Percentiles rank a stretch among this genome's conserved stretches.
These are phyloP conservation scores for Moricandia moricandioides DNA, from an alignment of 345 rosid species.

Conservation along the genomic window DNA sequence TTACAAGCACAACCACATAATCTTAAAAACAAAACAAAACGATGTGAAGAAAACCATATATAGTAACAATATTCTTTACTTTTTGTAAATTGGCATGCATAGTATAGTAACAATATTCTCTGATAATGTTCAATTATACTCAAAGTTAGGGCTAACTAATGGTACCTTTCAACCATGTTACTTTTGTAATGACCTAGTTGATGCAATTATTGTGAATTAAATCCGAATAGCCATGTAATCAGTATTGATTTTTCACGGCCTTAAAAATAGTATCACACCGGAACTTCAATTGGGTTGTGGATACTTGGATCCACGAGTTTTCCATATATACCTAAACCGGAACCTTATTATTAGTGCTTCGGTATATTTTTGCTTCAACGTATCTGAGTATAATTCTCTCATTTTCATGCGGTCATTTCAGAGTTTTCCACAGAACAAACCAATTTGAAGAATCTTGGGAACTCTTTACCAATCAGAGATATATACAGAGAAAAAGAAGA, in stretches of 20 bases:
- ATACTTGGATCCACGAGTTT: background rate
- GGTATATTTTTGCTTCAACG: conserved; percentile 6
- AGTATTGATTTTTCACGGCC: background rate
- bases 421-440: conserved; percentile 26
- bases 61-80: background rate
- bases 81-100: too few species aligned
- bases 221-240: conserved; percentile 6
- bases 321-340: background rate
- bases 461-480: conserved; percentile 35
- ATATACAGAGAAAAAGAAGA: conserved; percentile 1
- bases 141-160: background rate
- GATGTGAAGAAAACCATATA: conserved; percentile 1
- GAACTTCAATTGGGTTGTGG: background rate
- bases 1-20: conserved; percentile 29
- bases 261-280: background rate
- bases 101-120: background rate
- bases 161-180: conserved; percentile 5
- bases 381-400: conserved; percentile 20
- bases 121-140: background rate
- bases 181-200: conserved; percentile 1
- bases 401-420: conserved; percentile 30
- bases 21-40: background rate
- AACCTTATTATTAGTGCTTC: background rate
- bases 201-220: conserved; percentile 23
- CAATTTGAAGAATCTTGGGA: conserved; percentile 37